Base-by-base conservation (phyloP, 2,329 filamentous ascomycete genomes). In the Diaporthe aspalathi region DNA sequence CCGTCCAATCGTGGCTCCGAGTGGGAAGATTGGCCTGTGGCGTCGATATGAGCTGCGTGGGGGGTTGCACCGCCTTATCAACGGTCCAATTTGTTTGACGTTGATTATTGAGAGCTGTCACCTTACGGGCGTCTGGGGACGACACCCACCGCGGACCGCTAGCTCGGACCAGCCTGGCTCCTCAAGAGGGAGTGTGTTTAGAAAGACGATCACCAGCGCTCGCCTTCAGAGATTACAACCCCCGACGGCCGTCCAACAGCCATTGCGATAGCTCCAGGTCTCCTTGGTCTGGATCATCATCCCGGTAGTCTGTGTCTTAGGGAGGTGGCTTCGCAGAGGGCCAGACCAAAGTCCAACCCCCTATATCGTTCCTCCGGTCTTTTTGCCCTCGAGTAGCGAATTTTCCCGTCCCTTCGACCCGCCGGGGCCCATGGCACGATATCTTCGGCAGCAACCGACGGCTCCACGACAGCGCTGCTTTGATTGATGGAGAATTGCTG, bases 401-500 rank as follows among this genome's bases (percentile, higher is more conserved):
- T n/a, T 32, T n/a, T 24, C 49, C 53, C 69, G 47, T 71, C 24
- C 17, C 20, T 57, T 47, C n/a, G 68, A 62, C 47, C 53, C 24
- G 43, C 43, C 52, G 22, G 22, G 45, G 16, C 20, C 35, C 52
- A 67, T 70, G 70, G 57, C 27, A 66, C 57, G 60, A 72, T 67
- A 40, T 38, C 67, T 53, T 65, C 70, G 70, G 70, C 20, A 72
- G 67, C 49, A 65, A 40, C 70, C 70, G 67, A 35, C 50, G 29
- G 52, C 22, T 43, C 45, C 45, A 45, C 22, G 40, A 47, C 70
- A 54, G 47, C 47, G 67, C 35, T 47, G 29, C 43, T 70, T 32
- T 70, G 70, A 72, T 72, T 72, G 70, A 72, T 65, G 70, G 70
- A 72, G 68, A 53, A 72, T 50, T 67, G 29, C 60, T 22, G 38